Evolutionary conservation across 2,329 filamentous ascomycete species (phyloP).

Genomic region (Trichocomaceae sp.): DNA sequence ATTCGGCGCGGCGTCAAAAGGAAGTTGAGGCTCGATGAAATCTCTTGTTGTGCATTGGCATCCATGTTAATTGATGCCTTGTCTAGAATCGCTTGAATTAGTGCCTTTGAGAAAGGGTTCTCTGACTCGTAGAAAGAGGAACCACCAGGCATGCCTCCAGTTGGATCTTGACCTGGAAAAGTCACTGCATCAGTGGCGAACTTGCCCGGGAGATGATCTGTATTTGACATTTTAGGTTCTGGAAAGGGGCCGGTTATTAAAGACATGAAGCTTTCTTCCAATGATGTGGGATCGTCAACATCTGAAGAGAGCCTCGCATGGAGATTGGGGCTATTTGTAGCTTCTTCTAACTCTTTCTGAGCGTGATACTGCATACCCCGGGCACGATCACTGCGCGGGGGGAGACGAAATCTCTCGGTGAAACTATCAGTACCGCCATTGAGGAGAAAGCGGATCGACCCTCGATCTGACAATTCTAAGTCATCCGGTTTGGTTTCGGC

Average conservation of each 20-base stretch:
- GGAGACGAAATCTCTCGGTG: constrained; percentile 40
- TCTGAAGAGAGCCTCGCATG: constrained; percentile 19
- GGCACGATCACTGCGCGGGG: constrained; percentile 33
- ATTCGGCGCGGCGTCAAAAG: constrained; percentile 38
- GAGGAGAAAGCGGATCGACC: constrained; percentile 42
- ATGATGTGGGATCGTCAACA: constrained; percentile 23
- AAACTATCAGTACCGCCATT: constrained; percentile 43
- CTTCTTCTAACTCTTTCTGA: constrained; percentile 22
- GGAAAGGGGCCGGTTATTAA: constrained; percentile 35
- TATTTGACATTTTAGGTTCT: constrained; percentile 20
- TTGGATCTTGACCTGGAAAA: constrained; percentile 17
- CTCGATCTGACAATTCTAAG: constrained; percentile 34
- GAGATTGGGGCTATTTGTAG: constrained; percentile 16
- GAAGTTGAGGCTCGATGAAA: constrained; percentile 34
- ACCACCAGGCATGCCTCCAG: constrained; percentile 17
- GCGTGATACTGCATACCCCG: constrained; percentile 33
- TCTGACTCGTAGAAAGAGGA: constrained; percentile 30
- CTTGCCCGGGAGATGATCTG: constrained; percentile 18
- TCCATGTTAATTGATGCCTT: constrained; percentile 34
- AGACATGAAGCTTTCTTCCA: constrained; percentile 32
- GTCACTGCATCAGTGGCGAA: constrained; percentile 17
- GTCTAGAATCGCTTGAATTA: constrained; percentile 37
- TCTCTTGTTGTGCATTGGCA: constrained; percentile 32
- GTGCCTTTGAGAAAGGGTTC: constrained; percentile 31
- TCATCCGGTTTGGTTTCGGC: constrained; percentile 21